A percentile compares a stretch with the other conserved stretches of the same genome.
These are phyloP conservation scores for Simplicillium sp. DNA, from an alignment of 2,329 filamentous ascomycete genomes.

Conservation along the genomic window DNA sequence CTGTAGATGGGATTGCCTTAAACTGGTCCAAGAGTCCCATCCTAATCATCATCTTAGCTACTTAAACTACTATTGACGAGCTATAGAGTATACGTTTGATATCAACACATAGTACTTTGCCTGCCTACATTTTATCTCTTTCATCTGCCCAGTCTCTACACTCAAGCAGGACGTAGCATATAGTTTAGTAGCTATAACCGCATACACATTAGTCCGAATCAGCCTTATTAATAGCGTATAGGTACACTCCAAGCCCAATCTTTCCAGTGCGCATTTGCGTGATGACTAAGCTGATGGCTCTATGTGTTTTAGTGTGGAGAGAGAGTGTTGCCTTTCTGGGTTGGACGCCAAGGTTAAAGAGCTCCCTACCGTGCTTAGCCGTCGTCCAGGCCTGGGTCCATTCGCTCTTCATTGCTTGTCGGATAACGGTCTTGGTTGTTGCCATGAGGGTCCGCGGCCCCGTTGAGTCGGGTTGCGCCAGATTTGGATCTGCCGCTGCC, in stretches of 20 bases:
- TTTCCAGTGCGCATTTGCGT: conserved; percentile 16
- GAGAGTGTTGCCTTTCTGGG: conserved; percentile 7
- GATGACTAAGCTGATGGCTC: conserved; percentile 15
- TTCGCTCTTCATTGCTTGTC: conserved; percentile 5
- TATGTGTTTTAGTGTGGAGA: conserved; percentile 7
- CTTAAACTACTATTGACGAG: conserved; percentile 19
- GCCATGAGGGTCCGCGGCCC: conserved; percentile 5
- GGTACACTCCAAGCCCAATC: conserved; percentile 16
- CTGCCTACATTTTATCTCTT: conserved; percentile 13
- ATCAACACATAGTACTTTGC: conserved; percentile 10
- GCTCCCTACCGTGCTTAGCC: conserved; percentile 4
- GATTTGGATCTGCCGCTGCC: conserved; percentile 26
- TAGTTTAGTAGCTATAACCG: conserved; percentile 14
- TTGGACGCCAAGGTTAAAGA: conserved; percentile 6
- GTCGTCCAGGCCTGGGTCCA: conserved; percentile 5
- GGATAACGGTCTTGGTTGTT: conserved; percentile 9
- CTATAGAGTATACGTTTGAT: conserved; percentile 22
- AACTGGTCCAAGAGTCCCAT: conserved; percentile 19
- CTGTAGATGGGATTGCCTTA: conserved; percentile 14
- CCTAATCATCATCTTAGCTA: conserved; percentile 21
- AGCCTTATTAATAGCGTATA: conserved; percentile 18
- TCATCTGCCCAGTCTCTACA: conserved; percentile 17
- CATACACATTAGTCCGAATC: conserved; percentile 17
- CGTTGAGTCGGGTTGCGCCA: not conserved
- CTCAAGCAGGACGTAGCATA: conserved; percentile 18